Conservation (phyloP, 1,139 yeast species). For the Suhomyces bribrorum region DNA sequence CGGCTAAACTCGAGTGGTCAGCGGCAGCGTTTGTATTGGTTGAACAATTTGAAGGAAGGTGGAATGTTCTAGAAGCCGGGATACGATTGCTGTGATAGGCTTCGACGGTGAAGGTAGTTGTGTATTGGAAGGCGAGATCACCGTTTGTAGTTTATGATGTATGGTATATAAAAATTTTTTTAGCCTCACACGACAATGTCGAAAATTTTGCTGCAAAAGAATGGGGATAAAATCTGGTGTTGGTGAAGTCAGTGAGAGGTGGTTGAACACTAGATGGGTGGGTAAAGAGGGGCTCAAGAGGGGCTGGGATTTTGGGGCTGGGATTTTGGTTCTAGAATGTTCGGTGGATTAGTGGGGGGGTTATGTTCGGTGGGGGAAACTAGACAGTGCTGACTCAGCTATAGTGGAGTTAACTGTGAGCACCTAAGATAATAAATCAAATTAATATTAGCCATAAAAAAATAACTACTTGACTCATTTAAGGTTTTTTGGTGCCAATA, state of each 20-base stretch:
- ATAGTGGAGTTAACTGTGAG: too few relatives aligned
- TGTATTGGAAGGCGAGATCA: not conserved
- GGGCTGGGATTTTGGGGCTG: too few relatives aligned
- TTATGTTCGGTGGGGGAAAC: too few relatives aligned
- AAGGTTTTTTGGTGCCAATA: too few relatives aligned
- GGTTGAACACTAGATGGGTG: not conserved
- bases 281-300: too few relatives aligned
- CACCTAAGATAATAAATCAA: too few relatives aligned
- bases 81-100: not conserved
- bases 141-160: not conserved
- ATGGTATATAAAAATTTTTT: conserved; percentile 9
- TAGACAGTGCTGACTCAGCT: too few relatives aligned
- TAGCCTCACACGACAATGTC: conserved; percentile 13
- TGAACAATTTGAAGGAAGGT: not conserved
- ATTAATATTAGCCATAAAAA: too few relatives aligned
- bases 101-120: not conserved
- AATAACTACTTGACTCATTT: too few relatives aligned
- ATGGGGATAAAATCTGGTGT: not conserved
- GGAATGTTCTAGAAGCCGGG: not conserved
- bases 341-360: too few relatives aligned
- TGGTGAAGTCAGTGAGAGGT: not conserved
- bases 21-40: not conserved
- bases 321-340: too few relatives aligned
- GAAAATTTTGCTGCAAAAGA: conserved; percentile 11
- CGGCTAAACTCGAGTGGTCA: not conserved